phyloP scores from a whole-genome alignment of 495 filamentous ascomycete genomes.

The Pyrenula aspistea region DNA sequence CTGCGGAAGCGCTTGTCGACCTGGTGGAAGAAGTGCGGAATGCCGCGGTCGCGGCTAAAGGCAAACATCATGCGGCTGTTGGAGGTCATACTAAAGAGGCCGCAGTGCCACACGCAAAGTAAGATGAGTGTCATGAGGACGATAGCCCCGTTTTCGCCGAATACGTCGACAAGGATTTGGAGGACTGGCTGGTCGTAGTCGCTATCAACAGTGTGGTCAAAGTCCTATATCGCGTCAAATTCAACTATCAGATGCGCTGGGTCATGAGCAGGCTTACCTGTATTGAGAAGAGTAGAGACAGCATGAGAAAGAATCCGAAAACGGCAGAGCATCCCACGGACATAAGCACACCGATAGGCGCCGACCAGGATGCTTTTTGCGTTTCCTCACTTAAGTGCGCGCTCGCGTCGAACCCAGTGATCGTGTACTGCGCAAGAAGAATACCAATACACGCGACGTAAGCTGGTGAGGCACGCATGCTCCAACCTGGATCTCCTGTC shows the following conservation, averaged over 20 bases:
- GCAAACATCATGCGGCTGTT: conserved; percentile 58
- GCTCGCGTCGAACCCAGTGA: conserved; percentile 41
- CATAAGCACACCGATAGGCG: conserved; percentile 47
- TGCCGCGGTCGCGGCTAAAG: conserved; percentile 40
- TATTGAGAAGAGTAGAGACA: conserved; percentile 46
- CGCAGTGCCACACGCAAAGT: conserved; percentile 49
- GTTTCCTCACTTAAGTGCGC: conserved; percentile 52
- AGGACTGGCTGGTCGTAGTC: conserved; percentile 38
- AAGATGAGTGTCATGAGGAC: conserved; percentile 45
- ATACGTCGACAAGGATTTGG: conserved; percentile 46
- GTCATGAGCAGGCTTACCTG: no score
- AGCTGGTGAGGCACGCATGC: conserved; percentile 33
- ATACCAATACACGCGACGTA: conserved; percentile 44
- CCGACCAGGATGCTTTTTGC: conserved; percentile 43
- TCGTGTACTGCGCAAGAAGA: conserved; percentile 44
- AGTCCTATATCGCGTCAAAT: no score
- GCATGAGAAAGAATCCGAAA: conserved; percentile 52
- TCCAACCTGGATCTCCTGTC: conserved; percentile 35
- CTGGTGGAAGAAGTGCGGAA: conserved; percentile 22
- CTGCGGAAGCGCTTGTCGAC: conserved; percentile 15
- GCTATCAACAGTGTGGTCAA: conserved; percentile 27
- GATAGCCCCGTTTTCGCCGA: conserved; percentile 40
- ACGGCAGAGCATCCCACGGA: conserved; percentile 44
- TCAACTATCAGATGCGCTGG: no score
- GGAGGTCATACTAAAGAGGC: conserved; percentile 44